Base-by-base conservation (phyloP, 2,329 filamentous ascomycete species). In the Neocatenulostroma microsporum region DNA sequence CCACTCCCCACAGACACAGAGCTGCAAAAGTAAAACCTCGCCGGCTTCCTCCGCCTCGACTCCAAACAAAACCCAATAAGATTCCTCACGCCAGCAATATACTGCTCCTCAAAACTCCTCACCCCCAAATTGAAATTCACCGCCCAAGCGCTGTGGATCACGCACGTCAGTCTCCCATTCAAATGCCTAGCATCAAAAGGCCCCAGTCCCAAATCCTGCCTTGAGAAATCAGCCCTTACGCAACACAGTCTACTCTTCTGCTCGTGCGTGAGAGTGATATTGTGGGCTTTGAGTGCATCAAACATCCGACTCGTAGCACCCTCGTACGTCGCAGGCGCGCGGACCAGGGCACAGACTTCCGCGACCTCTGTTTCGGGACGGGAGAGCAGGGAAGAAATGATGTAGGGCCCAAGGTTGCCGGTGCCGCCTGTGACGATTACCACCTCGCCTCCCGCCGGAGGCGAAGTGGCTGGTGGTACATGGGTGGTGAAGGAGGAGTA, bases 331-430 rank as follows among this genome's bases (percentile, higher is more conserved):
- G 56, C 57, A 0, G 58, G 48, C 2, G 70, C 70, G 21, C 74
- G 64, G 4, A 75, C 67, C 2, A 76, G 62, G 37, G 68, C 70
- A 60, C 72, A 75, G 2, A 78, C 58, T 5, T 58, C 59, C 4
- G 49, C 38, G 5, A 63, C 55, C n/a, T n/a, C n/a, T n/a, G n/a
- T n/a, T 21, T 51, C 41, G 7, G 50, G 36, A 2, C 49, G 49
- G 8, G 27, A 39, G 15, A 58, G 49, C 4, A 65, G 45, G 21
- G 62, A 55, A 2, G 56, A 46, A 2, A 76, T 63, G 1, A 80
- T 61, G 45, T 80, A 76, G 0, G 74, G 67, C 2, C 80, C 80
- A 0, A 83, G 63, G 2, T 77, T 78, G 1, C 80, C 80, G 0
- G 80, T 83, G 0, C 72, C 70, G 2, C 80, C 80, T 0, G 79